Percentiles rank a stretch among this genome's conserved stretches.
Evolutionary conservation across 257 asterid species (phyloP).

Genomic region (Linderniella brevidens): DNA sequence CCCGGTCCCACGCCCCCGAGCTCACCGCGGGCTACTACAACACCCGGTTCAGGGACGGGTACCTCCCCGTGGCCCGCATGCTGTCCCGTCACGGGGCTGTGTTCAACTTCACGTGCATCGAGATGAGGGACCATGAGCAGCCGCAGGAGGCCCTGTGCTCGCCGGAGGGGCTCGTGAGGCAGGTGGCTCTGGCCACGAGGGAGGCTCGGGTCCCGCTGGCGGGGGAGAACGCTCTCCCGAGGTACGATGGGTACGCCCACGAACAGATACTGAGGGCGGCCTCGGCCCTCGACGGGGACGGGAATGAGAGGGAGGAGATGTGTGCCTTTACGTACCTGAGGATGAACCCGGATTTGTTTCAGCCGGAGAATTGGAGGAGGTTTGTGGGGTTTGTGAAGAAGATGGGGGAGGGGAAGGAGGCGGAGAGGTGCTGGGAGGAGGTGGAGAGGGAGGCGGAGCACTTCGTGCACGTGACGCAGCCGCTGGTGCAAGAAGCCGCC

Average conservation of each 20-base stretch:
- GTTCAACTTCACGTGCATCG: constrained; percentile 85
- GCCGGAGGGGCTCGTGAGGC: constrained; percentile 68
- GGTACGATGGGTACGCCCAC: constrained; percentile 66
- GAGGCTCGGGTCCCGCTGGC: constrained; percentile 70
- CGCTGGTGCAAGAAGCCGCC: constrained; percentile 82
- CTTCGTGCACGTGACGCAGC: constrained; percentile 67
- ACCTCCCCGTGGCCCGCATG: constrained; percentile 84
- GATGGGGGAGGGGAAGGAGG: constrained; percentile 69
- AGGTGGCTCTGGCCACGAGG: constrained; percentile 66
- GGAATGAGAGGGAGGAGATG: constrained; percentile 30
- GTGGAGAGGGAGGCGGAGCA: constrained; percentile 86
- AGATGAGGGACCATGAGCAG: constrained; percentile 87
- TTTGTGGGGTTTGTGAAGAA: constrained; percentile 80
- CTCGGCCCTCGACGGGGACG: constrained; percentile 34
- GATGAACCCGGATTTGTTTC: constrained; percentile 74
- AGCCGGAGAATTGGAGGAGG: constrained; percentile 75
- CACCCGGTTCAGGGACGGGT: constrained; percentile 66
- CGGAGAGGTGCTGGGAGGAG: constrained; percentile 42
- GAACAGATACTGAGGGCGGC: constrained; percentile 52
- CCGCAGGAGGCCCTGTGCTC: constrained; percentile 85
- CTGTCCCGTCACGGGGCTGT: constrained; percentile 61
- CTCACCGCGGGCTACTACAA: constrained; percentile 91
- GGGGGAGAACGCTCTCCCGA: constrained; percentile 78
- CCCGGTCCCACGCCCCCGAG: constrained; percentile 90
- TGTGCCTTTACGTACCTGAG: constrained; percentile 87